These are phyloP conservation scores for Penicillium paneum DNA, from an alignment of 2,329 filamentous ascomycete genomes.

Conservation along the genomic window DNA sequence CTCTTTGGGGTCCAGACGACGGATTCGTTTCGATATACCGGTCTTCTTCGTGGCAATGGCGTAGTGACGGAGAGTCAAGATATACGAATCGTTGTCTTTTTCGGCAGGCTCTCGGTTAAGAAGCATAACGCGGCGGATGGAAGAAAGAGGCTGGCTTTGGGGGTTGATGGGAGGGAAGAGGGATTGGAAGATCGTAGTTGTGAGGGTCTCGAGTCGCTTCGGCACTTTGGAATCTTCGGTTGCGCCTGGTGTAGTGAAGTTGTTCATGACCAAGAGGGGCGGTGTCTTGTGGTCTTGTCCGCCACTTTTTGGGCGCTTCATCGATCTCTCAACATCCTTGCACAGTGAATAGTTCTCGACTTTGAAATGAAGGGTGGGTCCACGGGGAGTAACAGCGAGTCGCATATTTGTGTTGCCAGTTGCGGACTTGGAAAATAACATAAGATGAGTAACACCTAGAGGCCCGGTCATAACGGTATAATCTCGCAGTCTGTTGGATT, in stretches of 20 bases:
- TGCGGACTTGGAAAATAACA: constrained; percentile 87
- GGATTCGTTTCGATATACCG: constrained; percentile 78
- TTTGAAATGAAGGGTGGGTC: constrained; percentile 89
- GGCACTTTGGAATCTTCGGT: constrained; percentile 66
- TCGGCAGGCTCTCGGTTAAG: constrained; percentile 70
- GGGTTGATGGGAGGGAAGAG: constrained; percentile 95
- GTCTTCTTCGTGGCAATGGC: constrained; percentile 88
- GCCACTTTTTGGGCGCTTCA: constrained; percentile 76
- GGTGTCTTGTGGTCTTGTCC: constrained; percentile 83
- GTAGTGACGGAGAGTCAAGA: constrained; percentile 87
- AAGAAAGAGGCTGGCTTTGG: constrained; percentile 80
- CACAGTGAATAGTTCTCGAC: constrained; percentile 92
- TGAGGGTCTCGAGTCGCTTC: constrained; percentile 87
- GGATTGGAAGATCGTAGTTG: constrained; percentile 92
- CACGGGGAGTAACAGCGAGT: constrained; percentile 79
- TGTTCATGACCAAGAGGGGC: constrained; percentile 97
- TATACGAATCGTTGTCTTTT: constrained; percentile 63
- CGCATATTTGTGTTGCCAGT: constrained; percentile 90
- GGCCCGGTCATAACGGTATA: constrained; percentile 95
- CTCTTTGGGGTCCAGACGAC: constrained; percentile 80
- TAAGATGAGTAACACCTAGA: constrained; percentile 83
- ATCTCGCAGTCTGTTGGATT: constrained; percentile 82
- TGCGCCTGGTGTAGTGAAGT: constrained; percentile 68
- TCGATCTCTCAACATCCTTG: constrained; percentile 80
- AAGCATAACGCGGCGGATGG: constrained; percentile 87